Conservation (phyloP, 2,329 filamentous ascomycete genomes). For the Aureobasidium namibiae region DNA sequence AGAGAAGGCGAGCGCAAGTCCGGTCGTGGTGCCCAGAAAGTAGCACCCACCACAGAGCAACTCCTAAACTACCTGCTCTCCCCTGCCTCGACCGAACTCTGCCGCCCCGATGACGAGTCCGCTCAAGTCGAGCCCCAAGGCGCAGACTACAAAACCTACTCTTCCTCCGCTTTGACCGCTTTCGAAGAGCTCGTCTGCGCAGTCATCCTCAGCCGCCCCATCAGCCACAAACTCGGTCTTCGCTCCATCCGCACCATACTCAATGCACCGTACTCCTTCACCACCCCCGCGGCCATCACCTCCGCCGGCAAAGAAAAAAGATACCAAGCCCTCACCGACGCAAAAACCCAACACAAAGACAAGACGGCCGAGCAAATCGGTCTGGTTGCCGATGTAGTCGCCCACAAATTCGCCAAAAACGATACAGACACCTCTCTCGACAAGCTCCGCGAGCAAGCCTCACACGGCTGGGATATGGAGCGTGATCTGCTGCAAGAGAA, state of each 20-base stretch:
- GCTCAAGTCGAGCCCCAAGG: constrained; percentile 22
- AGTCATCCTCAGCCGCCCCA: constrained; percentile 36
- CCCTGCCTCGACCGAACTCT: constrained; percentile 22
- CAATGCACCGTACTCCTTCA: constrained; percentile 35
- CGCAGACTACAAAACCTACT: constrained; percentile 25
- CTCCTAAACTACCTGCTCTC: constrained; percentile 28
- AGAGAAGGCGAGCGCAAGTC: constrained; percentile 23
- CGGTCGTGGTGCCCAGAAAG: constrained; percentile 20
- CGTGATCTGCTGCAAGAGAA: constrained; percentile 25
- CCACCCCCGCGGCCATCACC: constrained; percentile 25
- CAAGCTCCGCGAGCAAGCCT: constrained; percentile 26
- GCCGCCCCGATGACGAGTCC: constrained; percentile 28
- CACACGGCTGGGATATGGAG: constrained; percentile 22
- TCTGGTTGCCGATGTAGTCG: constrained; percentile 25
- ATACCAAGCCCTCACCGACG: constrained; percentile 33
- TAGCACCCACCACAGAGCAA: constrained; percentile 21
- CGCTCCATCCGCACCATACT: constrained; percentile 37
- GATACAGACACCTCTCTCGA: constrained; percentile 26
- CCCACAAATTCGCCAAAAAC: constrained; percentile 25
- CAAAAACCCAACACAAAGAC: constrained; percentile 38
- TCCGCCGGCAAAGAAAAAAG: constrained; percentile 31
- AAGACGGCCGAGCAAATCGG: constrained; percentile 37
- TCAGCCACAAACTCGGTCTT: constrained; percentile 36
- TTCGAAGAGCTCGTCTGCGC: constrained; percentile 40
- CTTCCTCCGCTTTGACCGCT: constrained; percentile 26